Evolutionary conservation across 2,329 filamentous ascomycete species (phyloP), one percentile per base, ranked within the genome.

Genomic region (Tolypocladium album): DNA sequence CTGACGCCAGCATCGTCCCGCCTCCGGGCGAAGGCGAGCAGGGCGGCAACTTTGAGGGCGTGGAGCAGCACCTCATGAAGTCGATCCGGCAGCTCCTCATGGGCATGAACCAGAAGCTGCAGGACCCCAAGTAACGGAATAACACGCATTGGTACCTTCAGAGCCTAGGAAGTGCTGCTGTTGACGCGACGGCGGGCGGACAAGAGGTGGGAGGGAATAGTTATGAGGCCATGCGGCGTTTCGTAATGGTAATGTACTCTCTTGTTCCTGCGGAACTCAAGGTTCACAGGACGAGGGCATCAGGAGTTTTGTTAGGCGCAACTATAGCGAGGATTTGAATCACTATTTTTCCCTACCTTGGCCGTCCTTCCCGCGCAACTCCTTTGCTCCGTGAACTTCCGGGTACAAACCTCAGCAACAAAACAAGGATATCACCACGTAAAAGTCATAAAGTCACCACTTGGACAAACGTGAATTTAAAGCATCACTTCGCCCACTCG

Each of bases 61-160:
- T 77, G 27, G 75, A 78, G 67, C 69, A 73, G 63, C 73, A 75
- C 56, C 66, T 78, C 17, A 76, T 78, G 63, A 72, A 72, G 60
- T 75, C 74, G 12, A 70, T 77, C 59, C 69, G 72, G 17, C 71
- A 74, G 60, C 69, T 78, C 11, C 67, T 78, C 24, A 66, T 66
- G 31, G 74, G 74, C 4, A 72, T 78, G 71, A 73, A 76, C 60
- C 73, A 74, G 63, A 75, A 74, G 62, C 61, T 75, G 38, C 67
- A 67, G 38, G 66, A 64, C n/a, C 59, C 61, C 17, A 59, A 62
- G 43, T 56, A 60, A 50, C 12, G 24, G 43, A 5, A 27, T 38
- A 57, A 13, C 38, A 40, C 22, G 50, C 31, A 36, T 55, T 22
- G 20, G 31, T 22, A 38, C 31, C 20, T 22, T 9, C 31, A n/a